Evolutionary conservation across 208 protist species (phyloP), one percentile per base, ranked within the genome.

Genomic region (Leishmania martiniquensis): DNA sequence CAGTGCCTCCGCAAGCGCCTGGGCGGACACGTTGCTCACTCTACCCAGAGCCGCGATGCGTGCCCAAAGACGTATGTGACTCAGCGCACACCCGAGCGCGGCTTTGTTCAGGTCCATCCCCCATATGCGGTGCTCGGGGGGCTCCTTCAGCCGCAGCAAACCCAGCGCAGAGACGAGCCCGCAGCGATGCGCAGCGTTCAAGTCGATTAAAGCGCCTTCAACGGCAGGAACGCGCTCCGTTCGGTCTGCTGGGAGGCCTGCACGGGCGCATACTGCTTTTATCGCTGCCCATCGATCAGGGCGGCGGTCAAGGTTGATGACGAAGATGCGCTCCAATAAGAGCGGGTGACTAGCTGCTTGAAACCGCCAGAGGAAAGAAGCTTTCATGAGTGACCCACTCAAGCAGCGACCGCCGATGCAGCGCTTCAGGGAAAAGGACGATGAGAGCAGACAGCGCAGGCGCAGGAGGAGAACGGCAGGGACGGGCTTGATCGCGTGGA

Each of bases 101-200:
- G 84, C 89, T 22, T 77, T 81, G 63, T 82, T 97, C 20, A 97
- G 76, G 72, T 97, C 93, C 93, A 97, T 97, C 17, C 93, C 93
- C 91, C 93, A 97, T 47, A 97, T 85, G 22, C 73, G 88, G 29
- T 88, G 83, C 6, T n/a, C n/a, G 15, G 81, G 49, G 4, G 74
- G 72, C 60, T 86, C 84, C 12, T 72, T 65, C 59, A 96, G 72
- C 0, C 93, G 93, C 42, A 75, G 44, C 25, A 77, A 60, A 25
- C 91, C 93, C 6, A 97, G 78, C 42, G 75, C 51, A 10, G 93
- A 95, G 22, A 97, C 70, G 22, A 96, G 72, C 39, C 93, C 91
- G 59, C 75, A 81, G 5, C 72, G 75, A 29, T 81, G 60, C 42
- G 87, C 82, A 51, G 71, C 75, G 20, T 69, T 51, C 44, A 85